Percentiles rank a stretch among this genome's conserved stretches.
These are phyloP conservation scores for Hylodesmum podocarpum DNA, from an alignment of 306 rosid genomes.

Conservation along the genomic window DNA sequence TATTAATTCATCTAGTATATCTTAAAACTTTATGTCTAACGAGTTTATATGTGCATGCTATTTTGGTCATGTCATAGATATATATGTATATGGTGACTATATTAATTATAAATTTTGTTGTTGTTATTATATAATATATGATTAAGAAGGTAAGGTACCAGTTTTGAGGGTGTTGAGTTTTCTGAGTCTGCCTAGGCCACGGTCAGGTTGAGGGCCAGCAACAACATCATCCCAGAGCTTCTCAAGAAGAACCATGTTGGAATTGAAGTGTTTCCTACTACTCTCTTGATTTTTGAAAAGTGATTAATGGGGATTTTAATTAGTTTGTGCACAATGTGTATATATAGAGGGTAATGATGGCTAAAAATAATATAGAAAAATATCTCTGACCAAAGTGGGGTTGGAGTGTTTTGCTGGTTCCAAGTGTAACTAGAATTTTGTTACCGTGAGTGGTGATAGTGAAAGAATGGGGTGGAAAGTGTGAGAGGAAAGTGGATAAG, in stretches of 20 bases:
- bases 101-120: too few relatives aligned
- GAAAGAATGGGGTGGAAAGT: slow-evolving; percentile 11
- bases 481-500: slow-evolving; percentile 48
- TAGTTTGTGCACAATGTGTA: not conserved
- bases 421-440: slow-evolving; percentile 20
- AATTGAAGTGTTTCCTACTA: too few relatives aligned
- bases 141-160: not conserved
- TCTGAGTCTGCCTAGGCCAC: slow-evolving; percentile 79
- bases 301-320: not conserved
- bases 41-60: too few relatives aligned
- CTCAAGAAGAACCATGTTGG: slow-evolving; percentile 69
- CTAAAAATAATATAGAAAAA: slow-evolving; percentile 20
- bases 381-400: slow-evolving; percentile 33
- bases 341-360: slow-evolving; percentile 16
- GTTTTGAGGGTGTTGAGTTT: slow-evolving; percentile 41
- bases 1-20: too few relatives aligned
- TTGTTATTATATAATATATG: too few relatives aligned
- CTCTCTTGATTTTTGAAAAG: not conserved
- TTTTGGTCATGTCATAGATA: too few relatives aligned
- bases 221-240: slow-evolving; percentile 87
- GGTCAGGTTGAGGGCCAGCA: slow-evolving; percentile 87
- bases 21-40: too few relatives aligned
- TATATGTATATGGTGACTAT: too few relatives aligned
- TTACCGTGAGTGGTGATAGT: slow-evolving; percentile 12
- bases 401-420: not conserved